Evolutionary conservation across 768 basidiomycete genomes (phyloP).

Genomic region (Tubosaeta sp.): DNA sequence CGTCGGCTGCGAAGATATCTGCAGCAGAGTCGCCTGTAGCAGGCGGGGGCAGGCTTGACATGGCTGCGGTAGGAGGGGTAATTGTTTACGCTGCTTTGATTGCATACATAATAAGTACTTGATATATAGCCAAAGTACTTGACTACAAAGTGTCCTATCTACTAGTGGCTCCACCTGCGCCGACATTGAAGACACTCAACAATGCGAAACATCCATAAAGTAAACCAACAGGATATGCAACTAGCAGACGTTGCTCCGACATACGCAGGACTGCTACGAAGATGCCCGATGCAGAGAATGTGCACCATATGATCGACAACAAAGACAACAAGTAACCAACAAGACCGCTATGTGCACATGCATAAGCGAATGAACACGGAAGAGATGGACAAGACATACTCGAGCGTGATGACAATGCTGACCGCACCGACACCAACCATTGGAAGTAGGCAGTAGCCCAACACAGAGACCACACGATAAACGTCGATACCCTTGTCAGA

Average conservation of each 20-base stretch:
- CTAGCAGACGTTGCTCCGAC: constrained; percentile 91
- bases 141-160: constrained; percentile 26
- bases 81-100: too few species aligned
- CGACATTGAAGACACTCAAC: constrained; percentile 82
- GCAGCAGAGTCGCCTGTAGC: constrained; percentile 49
- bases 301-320: constrained; percentile 92
- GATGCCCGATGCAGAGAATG: constrained; percentile 91
- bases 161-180: constrained; percentile 29
- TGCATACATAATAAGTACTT: too few species aligned
- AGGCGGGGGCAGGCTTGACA: constrained; percentile 40
- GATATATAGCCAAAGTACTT: too few species aligned
- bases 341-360: constrained; percentile 49
- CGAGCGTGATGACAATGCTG: constrained; percentile 81
- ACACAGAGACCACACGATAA: constrained; percentile 89
- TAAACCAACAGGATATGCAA: constrained; percentile 94
- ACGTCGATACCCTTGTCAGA: constrained; percentile 92
- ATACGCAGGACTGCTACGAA: constrained; percentile 94
- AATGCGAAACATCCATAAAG: constrained; percentile 93
- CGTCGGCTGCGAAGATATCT: constrained; percentile 71
- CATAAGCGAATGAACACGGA: constrained; percentile 5
- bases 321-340: constrained; percentile 82
- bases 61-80: neutral
- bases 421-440: constrained; percentile 93
- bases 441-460: constrained; percentile 94
- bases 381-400: constrained; percentile 52